Evolutionary conservation across 2,329 filamentous ascomycete species (phyloP), one percentile per base, ranked within the genome.

Genomic region (Sporothrix dimorphospora): DNA sequence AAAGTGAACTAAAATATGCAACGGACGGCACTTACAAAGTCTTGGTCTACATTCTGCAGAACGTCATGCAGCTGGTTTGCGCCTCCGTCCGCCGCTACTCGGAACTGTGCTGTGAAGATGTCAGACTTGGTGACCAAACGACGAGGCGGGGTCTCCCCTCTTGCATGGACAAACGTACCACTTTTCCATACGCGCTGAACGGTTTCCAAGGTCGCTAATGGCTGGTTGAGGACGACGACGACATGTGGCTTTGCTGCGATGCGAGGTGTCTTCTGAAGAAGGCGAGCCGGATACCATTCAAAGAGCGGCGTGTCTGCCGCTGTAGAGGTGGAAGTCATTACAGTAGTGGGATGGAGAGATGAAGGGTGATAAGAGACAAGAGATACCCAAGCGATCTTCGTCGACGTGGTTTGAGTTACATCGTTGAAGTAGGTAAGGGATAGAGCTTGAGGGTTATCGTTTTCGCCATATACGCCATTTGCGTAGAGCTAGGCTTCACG

Each of bases 81-180:
- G 30, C 94, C 96, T 71, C 94, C 96, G 82, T 99, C 96, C 38
- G 94, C 96, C 72, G 94, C 97, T 70, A 98, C 85, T 30, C 86
- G 73, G 12, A 70, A 76, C 3, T 69, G 51, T 40, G 74, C 71
- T 75, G 16, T 7, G 12, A 27, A 45, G 34, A 12, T 27, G 57
- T 49, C 14, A 47, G 49, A 24, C 24, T 45, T 38, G 19, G 12
- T 30, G 42, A 12, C 53, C 55, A 12, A 12, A 34, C 16, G 24
- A 59, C 16, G 11, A 59, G 3, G 55, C 30, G 27, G 16, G 55
- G 30, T 59, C 6, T 14, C 3, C 30, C 16, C 30, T 24, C 24
- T 3, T n/a, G 7, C n/a, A 45, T 6, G 70, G 3, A 2, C 38
- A 38, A 1, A 27, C 42, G 8, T 78, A 86, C 85, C 82, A 71